These are phyloP conservation scores for Quambalaria eucalypti DNA, from an alignment of 1,284 basidiomycete species.

Conservation along the genomic window DNA sequence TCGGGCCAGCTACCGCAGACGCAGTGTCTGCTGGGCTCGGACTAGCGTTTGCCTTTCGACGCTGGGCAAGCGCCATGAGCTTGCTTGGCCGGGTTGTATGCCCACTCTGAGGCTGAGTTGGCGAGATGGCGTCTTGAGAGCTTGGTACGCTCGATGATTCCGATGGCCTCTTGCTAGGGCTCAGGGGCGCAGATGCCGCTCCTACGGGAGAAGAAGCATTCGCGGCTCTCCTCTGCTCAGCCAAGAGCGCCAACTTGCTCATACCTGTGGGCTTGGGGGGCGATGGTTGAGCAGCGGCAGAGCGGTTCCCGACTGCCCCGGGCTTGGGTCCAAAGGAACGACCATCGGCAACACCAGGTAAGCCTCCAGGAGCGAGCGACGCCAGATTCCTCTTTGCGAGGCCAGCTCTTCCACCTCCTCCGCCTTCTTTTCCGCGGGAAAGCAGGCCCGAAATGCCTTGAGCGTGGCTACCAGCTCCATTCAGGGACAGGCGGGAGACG, in stretches of 20 bases:
- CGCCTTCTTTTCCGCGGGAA: conserved; percentile 9
- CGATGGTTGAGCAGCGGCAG: not conserved
- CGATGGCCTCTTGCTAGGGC: conserved; percentile 1
- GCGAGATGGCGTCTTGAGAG: not conserved
- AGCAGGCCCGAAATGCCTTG: conserved; percentile 18
- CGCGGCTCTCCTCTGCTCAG: conserved; percentile 7
- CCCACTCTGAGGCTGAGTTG: conserved; percentile 3
- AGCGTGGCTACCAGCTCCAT: conserved; percentile 5
- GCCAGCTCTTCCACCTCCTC: conserved; percentile 10
- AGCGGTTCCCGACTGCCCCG: not conserved
- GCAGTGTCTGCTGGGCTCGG: conserved; percentile 49
- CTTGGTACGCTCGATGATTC: too few relatives aligned
- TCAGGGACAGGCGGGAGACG: too few relatives aligned
- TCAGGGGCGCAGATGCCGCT: not conserved
- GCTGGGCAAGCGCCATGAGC: conserved; percentile 30
- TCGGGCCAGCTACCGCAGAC: too few relatives aligned
- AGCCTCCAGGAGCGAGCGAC: conserved; percentile 11
- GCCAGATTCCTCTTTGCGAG: conserved; percentile 25
- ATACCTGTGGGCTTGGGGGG: not conserved
- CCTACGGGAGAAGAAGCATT: conserved; percentile 7
- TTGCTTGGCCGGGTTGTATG: conserved; percentile 19
- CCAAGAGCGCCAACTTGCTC: conserved; percentile 4
- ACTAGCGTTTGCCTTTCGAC: conserved; percentile 48
- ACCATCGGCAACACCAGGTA: not conserved
- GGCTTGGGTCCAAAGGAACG: not conserved